Base-by-base conservation (phyloP, 139 green algal genomes). In the Haematococcus lacustris region DNA sequence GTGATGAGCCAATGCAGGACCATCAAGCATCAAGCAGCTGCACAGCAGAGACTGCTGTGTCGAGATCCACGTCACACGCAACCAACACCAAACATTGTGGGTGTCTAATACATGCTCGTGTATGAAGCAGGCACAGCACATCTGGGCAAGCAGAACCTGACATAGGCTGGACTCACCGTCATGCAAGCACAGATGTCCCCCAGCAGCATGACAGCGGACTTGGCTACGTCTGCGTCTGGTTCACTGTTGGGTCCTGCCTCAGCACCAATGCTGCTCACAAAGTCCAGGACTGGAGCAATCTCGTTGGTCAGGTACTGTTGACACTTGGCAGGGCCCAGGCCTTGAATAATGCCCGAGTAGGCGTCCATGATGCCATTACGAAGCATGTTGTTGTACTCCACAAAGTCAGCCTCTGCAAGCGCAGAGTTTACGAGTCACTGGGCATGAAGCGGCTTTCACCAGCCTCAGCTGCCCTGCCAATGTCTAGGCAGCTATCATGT, bases 331-430 rank as follows among this genome's bases (percentile, higher is more conserved):
- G 65, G 65, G 1, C 65, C 65, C 65, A 71, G 21, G 65, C 65
- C 65, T 38, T 74, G 70, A 21, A 79, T 74, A 53, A 98, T 94
- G 68, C 94, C 93, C 9, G 83, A 82, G 88, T 96, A 97, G 3
- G 92, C 93, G 77, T 98, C 94, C 17, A 98, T 85, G 63, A 99
- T 97, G 79, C 91, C 86, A 4, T 83, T 78, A 4, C 93, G 86
- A 76, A 99, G 85, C 63, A 85, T 40, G 79, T 96, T 97, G 82
- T 96, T 94, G 86, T 98, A 98, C 2, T 98, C 93, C 34, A 83
- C 75, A 50, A 89, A 76, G 51, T 97, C 93, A 34, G 94, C 92
- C 70, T 97, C 90, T 65, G 34, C 40, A 32, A 7, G n/a, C n/a
- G 47, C 47, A 59, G 47, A 59, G n/a, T n/a, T n/a, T n/a, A n/a